These are phyloP conservation scores for Ogataea philodendri DNA, from an alignment of 805 yeast species.

Conservation along the genomic window DNA sequence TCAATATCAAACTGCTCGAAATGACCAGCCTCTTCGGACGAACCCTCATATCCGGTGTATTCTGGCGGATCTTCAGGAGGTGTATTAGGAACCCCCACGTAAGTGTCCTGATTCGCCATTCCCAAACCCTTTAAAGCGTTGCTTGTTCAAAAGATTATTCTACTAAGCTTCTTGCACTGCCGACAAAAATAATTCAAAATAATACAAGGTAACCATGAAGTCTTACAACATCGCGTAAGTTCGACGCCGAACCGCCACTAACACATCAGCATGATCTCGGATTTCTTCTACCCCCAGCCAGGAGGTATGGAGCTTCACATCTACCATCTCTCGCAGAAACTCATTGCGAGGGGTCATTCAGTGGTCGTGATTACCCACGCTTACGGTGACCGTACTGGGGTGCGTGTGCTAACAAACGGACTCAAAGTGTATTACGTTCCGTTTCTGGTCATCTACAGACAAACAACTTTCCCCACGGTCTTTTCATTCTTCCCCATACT, in stretches of 20 bases:
- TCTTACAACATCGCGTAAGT: slow-evolving; percentile 33
- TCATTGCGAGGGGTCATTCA: slow-evolving; percentile 77
- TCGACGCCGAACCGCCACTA: slow-evolving; percentile 1
- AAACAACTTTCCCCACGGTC: slow-evolving; percentile 84
- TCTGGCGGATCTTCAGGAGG: slow-evolving; percentile 27
- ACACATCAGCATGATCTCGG: slow-evolving; percentile 69
- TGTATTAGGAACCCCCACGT: slow-evolving; percentile 11
- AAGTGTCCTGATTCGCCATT: slow-evolving; percentile 14
- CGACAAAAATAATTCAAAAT: slow-evolving; percentile 2
- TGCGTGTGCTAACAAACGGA: slow-evolving; percentile 83
- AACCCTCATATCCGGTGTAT: slow-evolving; percentile 15
- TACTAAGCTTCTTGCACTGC: slow-evolving; percentile 7
- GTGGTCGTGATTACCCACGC: slow-evolving; percentile 88
- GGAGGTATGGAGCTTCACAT: slow-evolving; percentile 98
- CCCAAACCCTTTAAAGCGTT: background rate
- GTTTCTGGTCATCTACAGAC: slow-evolving; percentile 72
- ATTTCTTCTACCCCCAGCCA: slow-evolving; percentile 96
- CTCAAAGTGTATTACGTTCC: slow-evolving; percentile 92
- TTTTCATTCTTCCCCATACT: slow-evolving; percentile 84
- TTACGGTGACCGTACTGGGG: slow-evolving; percentile 78
- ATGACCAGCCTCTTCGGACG: slow-evolving; percentile 29
- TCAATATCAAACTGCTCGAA: slow-evolving; percentile 47
- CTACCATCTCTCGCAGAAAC: slow-evolving; percentile 82
- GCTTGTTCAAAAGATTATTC: slow-evolving; percentile 4
- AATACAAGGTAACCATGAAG: slow-evolving; percentile 18